Evolutionary conservation across 257 asterid species (phyloP), one percentile per base, ranked within the genome.

Genomic region (Solanum pennellii): DNA sequence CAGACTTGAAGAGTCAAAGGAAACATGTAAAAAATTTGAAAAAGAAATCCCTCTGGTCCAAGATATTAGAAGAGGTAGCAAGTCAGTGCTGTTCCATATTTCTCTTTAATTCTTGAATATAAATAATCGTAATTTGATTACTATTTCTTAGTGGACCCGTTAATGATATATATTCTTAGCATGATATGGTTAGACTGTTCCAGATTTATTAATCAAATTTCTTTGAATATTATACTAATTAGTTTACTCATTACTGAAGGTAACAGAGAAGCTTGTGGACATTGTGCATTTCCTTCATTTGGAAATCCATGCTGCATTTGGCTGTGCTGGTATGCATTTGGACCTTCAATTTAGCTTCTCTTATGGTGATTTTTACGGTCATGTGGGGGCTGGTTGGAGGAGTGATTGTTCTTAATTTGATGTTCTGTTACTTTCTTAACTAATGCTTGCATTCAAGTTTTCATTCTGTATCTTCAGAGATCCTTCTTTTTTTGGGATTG

Each of bases 241-340:
- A 14, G 84, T 86, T 49, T 85, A 45, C 56, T 71, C 49, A 75
- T 84, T 86, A 87, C 87, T 91, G 47, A 66, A 95, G 99, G 98
- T 97, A 90, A 95, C 93, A 97, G 98, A 93, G 93, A 97, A 94
- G 93, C 96, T 97, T 83, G 98, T 93, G 83, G 98, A 97, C 90
- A 92, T 97, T 82, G 98, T 95, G 84, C 98, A 95, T 92, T 94
- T 83, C 90, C 89, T 97, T 82, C 96, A 94, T 93, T 88, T 94
- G 90, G 99, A 95, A 93, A 96, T 95, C 89, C 93, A 89, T 89
- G 92, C 92, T 8, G 94, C 97, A 44, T 95, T 95, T 74, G 93
- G 96, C 56, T 82, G 86, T 91, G 92, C 91, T 88, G 98, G 98
- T 96, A 94, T 92, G 86, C 87, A 52, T 88, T 82, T 71, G 68